Evolutionary conservation across 129 eudicot species (phyloP).

Genomic region (Lonicera japonica): DNA sequence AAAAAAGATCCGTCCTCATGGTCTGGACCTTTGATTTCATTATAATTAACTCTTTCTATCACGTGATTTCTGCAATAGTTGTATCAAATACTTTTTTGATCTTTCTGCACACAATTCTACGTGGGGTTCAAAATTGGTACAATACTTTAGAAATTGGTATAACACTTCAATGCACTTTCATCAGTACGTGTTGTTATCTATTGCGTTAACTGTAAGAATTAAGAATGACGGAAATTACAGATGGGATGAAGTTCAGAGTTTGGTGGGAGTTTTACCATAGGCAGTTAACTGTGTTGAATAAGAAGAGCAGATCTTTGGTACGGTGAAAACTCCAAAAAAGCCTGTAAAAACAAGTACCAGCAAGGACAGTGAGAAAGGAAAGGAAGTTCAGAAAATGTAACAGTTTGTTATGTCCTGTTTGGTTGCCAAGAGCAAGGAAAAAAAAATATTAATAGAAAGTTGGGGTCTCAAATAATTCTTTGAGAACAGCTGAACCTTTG

Average conservation of each 20-base stretch:
- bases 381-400: not conserved
- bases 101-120: too few species aligned
- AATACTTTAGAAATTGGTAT: too few species aligned
- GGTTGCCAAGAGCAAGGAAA: not conserved
- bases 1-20: too few species aligned
- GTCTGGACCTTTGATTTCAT: too few species aligned
- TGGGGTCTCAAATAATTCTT: not conserved
- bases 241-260: not conserved
- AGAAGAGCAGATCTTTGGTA: conserved; percentile 82
- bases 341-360: conserved; percentile 37
- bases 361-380: conserved; percentile 1
- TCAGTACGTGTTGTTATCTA: too few species aligned
- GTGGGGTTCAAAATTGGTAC: too few species aligned
- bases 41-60: too few species aligned
- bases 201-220: not conserved
- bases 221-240: too few species aligned
- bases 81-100: too few species aligned
- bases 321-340: conserved; percentile 76
- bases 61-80: too few species aligned
- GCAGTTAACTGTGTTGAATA: conserved; percentile 73
- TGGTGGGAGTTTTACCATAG: conserved; percentile 35
- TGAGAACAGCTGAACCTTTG: too few species aligned
- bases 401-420: conserved; percentile 5
- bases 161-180: too few species aligned
- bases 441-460: not conserved